A percentile compares a stretch with the other conserved stretches of the same genome.
These are phyloP conservation scores for Gloeostereum incarnatum DNA, from an alignment of 768 basidiomycete genomes.

Conservation along the genomic window DNA sequence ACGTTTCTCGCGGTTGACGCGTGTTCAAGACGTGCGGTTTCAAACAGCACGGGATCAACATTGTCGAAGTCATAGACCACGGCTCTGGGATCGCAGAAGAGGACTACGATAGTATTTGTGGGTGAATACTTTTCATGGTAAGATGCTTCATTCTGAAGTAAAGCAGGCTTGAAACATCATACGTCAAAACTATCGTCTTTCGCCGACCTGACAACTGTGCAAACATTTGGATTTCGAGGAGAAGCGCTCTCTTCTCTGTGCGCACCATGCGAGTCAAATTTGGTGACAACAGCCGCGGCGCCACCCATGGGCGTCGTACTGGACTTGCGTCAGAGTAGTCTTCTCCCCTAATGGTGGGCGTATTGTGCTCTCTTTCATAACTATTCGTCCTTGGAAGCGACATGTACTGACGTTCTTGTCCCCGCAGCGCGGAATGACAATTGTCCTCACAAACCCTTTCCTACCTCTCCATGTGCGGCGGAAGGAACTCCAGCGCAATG, in stretches of 20 bases:
- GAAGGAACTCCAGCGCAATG: slow-evolving; percentile 84
- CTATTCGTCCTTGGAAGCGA: too few relatives aligned
- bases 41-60: slow-evolving; percentile 75
- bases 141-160: slow-evolving; percentile 1
- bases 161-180: slow-evolving; percentile 77
- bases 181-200: slow-evolving; percentile 86
- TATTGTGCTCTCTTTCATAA: slow-evolving; percentile 25
- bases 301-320: slow-evolving; percentile 76
- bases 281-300: slow-evolving; percentile 65
- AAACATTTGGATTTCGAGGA: slow-evolving; percentile 91
- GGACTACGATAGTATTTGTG: slow-evolving; percentile 77
- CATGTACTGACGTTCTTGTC: slow-evolving; percentile 1
- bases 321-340: slow-evolving; percentile 66
- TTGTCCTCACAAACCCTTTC: slow-evolving; percentile 66
- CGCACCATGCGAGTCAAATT: slow-evolving; percentile 63
- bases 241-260: slow-evolving; percentile 95
- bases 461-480: slow-evolving; percentile 78
- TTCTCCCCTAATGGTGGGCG: too few relatives aligned
- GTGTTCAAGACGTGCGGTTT: slow-evolving; percentile 78
- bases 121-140: background rate
- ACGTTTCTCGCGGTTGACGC: slow-evolving; percentile 2
- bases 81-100: slow-evolving; percentile 74
- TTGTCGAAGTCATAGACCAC: slow-evolving; percentile 88
- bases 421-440: slow-evolving; percentile 80
- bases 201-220: slow-evolving; percentile 59